Evolutionary conservation across 805 yeast species (phyloP), one percentile per base, ranked within the genome.

Genomic region (Hanseniaspora meyeri): DNA sequence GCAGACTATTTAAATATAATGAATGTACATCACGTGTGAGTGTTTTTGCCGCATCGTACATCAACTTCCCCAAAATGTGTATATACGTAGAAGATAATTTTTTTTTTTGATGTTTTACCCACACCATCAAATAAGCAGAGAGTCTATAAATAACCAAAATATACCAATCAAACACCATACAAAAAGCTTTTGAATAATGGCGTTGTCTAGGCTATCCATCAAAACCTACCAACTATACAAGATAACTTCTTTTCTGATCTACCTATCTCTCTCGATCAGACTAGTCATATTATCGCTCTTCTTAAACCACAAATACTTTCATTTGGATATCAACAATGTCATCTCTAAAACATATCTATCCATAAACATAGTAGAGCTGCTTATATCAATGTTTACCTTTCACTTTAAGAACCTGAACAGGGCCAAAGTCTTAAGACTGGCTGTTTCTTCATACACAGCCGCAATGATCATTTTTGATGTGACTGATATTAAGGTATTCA

Each of bases 241-340:
- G 46, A 53, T 53, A 17, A 10, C 34, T 1, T 46, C 51, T 2
- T 53, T 53, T 31, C 14, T 53, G 40, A 39, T 53, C 16, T 53
- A 14, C 36, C 34, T 53, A 4, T 38, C 51, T 3, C 20, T 53
- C 4, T 53, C 47, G 2, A 46, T 53, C 9, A 45, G 57, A 40
- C n/a, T 53, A 24, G 37, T 46, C 8, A 38, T 53, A 10, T 32
- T 53, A 2, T 46, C 34, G 2, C 16, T 53, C 1, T 53, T 53
- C 39, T 46, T 53, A 11, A 46, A 53, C 19, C 57, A 53, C 9
- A 53, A 39, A 24, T 53, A 53, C 40, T 53, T 53, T 34, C 36
- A 53, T n/a, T n/a, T 53, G 14, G 57, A 53, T 20, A 20, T 53
- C 1, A 53, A 53, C 36, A 9, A 31, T 14, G 40, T 31, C 7